These are phyloP conservation scores for Neofusicoccum umdonicola DNA, from an alignment of 2,329 filamentous ascomycete genomes.

Conservation along the genomic window DNA sequence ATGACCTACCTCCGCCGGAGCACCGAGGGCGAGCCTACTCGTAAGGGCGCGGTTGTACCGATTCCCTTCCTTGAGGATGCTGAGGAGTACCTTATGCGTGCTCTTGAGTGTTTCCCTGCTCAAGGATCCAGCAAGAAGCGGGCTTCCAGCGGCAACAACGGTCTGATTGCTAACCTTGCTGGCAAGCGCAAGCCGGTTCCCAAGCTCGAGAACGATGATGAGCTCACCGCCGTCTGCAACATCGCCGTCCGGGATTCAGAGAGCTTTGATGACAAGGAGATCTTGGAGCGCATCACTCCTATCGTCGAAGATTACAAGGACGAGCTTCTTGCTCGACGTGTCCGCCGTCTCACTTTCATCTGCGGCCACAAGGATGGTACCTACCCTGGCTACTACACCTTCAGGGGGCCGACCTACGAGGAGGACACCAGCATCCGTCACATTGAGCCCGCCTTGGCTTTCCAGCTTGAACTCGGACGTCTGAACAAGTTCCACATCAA, in stretches of 20 bases:
- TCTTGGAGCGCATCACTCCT: constrained; percentile 69
- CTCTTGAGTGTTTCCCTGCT: constrained; percentile 76
- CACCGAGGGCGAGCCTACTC: constrained; percentile 68
- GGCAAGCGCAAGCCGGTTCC: constrained; percentile 62
- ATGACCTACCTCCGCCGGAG: constrained; percentile 83
- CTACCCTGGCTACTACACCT: constrained; percentile 97
- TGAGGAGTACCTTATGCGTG: constrained; percentile 80
- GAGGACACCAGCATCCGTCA: constrained; percentile 97
- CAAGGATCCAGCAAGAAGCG: constrained; percentile 55
- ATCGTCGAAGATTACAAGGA: constrained; percentile 79
- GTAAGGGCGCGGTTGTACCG: constrained; percentile 92
- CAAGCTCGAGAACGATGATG: constrained; percentile 63
- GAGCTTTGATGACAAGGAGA: constrained; percentile 76
- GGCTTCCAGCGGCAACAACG: constrained; percentile 46
- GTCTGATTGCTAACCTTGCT: constrained; percentile 69
- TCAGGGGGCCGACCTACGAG: constrained; percentile 84
- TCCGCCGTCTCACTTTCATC: constrained; percentile 93
- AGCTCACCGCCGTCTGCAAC: constrained; percentile 89
- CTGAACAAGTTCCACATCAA: constrained; percentile 97
- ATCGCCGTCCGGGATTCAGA: constrained; percentile 88
- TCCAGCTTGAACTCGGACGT: constrained; percentile 94
- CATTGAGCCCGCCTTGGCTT: constrained; percentile 91
- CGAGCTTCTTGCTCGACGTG: constrained; percentile 75
- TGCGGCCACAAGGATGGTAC: constrained; percentile 91
- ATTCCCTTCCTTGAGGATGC: constrained; percentile 87